A percentile compares a stretch with the other conserved stretches of the same genome.
Evolutionary conservation across 2,329 filamentous ascomycete species (phyloP).

Genomic region (Zasmidium angulare): DNA sequence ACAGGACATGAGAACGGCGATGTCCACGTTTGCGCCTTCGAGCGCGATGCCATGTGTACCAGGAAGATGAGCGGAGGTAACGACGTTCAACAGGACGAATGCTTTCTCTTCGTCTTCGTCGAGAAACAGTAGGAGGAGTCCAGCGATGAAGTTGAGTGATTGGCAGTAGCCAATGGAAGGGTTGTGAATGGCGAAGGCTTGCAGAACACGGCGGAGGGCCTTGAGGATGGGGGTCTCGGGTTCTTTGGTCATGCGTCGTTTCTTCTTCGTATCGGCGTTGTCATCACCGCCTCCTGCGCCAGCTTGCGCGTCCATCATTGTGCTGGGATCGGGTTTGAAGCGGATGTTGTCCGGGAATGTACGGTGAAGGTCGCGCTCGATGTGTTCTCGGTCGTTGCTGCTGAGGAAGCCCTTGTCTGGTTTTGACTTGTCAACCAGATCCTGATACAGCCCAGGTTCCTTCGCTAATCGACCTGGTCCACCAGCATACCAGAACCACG

Average conservation of each 20-base stretch:
- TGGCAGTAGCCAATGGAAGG: constrained; percentile 93
- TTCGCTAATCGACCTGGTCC: constrained; percentile 76
- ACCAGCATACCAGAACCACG: constrained; percentile 95
- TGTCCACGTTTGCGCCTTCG: constrained; percentile 88
- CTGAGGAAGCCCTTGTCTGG: constrained; percentile 62
- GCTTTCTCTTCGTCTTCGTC: constrained; percentile 78
- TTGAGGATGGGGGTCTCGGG: constrained; percentile 75
- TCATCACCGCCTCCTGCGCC: constrained; percentile 32
- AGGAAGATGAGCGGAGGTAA: constrained; percentile 83
- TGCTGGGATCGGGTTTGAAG: constrained; percentile 68
- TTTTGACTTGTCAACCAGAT: constrained; percentile 57
- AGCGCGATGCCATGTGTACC: constrained; percentile 89
- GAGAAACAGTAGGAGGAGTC: constrained; percentile 84
- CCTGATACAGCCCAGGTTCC: constrained; percentile 73
- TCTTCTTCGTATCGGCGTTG: constrained; percentile 16
- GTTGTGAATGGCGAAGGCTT: constrained; percentile 88
- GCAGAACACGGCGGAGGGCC: constrained; percentile 78
- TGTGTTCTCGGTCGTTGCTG: constrained; percentile 79
- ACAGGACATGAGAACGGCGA: constrained; percentile 87
- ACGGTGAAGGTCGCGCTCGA: constrained; percentile 88
- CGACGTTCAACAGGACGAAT: constrained; percentile 91
- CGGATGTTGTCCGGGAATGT: constrained; percentile 93
- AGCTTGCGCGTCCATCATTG: constrained; percentile 33
- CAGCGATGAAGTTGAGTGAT: constrained; percentile 91
- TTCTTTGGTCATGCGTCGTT: constrained; percentile 42